Percentiles rank a stretch among this genome's conserved stretches.
These are phyloP conservation scores for Candida neerlandica DNA, from an alignment of 1,139 yeast genomes.

Conservation along the genomic window DNA sequence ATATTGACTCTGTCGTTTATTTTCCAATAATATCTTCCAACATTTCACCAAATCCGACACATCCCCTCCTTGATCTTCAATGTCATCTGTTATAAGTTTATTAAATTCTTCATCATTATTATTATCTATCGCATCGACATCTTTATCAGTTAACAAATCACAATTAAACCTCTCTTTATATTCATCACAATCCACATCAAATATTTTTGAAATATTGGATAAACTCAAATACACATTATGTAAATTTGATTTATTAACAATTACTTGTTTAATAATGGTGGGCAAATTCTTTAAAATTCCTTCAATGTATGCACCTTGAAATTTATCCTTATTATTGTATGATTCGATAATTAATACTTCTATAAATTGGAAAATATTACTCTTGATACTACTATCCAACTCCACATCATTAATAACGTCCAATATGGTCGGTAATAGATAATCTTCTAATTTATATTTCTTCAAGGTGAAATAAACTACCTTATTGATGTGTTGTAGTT, in stretches of 20 bases:
- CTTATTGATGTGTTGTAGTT: conserved; percentile 55
- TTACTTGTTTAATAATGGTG: conserved; percentile 50
- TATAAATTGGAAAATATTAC: conserved; percentile 69
- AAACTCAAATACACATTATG: conserved; percentile 44
- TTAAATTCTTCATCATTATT: conserved; percentile 40
- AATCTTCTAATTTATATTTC: conserved; percentile 66
- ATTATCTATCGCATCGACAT: conserved; percentile 33
- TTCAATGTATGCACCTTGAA: conserved; percentile 50
- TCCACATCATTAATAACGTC: conserved; percentile 58
- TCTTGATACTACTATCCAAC: conserved; percentile 59
- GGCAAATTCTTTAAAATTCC: conserved; percentile 45
- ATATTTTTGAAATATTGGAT: conserved; percentile 39
- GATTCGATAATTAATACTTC: conserved; percentile 56
- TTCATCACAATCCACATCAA: conserved; percentile 32
- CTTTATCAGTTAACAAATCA: conserved; percentile 36
- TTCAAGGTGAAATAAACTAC: conserved; percentile 64
- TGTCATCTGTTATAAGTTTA: conserved; percentile 5
- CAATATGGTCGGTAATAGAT: conserved; percentile 67
- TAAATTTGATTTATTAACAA: conserved; percentile 54
- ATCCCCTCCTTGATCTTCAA: conserved; percentile 14
- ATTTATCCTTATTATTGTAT: conserved; percentile 32
- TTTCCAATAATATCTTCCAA: conserved; percentile 52
- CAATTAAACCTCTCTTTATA: conserved; percentile 29
- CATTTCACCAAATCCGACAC: conserved; percentile 43
- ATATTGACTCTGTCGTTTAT: conserved; percentile 54